Evolutionary conservation across 352 stramenopile genomes (phyloP).

Genomic region (Salisapilia sapeloensis): DNA sequence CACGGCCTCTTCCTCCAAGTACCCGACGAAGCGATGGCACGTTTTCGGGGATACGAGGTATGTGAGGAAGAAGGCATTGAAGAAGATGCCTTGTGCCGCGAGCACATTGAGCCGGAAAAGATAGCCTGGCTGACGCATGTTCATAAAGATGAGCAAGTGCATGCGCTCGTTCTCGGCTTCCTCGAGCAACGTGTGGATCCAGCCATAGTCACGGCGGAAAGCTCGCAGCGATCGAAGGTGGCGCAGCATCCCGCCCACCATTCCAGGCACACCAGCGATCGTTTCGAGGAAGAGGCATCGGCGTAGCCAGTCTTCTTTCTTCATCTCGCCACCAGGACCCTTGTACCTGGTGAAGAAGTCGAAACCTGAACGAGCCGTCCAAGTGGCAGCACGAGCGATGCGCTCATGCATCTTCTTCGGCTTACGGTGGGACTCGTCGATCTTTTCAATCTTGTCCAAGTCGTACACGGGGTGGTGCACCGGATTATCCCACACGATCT

Average conservation of each 20-base stretch:
- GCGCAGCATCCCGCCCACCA: slow-evolving; percentile 45
- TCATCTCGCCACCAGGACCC: slow-evolving; percentile 30
- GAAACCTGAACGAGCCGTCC: slow-evolving; percentile 21
- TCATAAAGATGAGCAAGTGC: slow-evolving; percentile 84
- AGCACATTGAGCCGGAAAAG: slow-evolving; percentile 64
- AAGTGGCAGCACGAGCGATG: slow-evolving; percentile 15
- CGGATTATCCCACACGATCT: slow-evolving; percentile 14
- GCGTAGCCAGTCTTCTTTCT: slow-evolving; percentile 35
- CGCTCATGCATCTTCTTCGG: slow-evolving; percentile 17
- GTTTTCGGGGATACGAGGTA: slow-evolving; percentile 80
- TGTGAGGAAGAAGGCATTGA: slow-evolving; percentile 60
- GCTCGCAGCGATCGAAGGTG: slow-evolving; percentile 68
- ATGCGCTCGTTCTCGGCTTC: slow-evolving; percentile 89
- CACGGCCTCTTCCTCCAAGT: slow-evolving; percentile 86
- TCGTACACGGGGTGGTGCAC: slow-evolving; percentile 23
- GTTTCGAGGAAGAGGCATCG: slow-evolving; percentile 68
- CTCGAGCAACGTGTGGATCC: slow-evolving; percentile 83
- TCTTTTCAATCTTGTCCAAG: slow-evolving; percentile 10
- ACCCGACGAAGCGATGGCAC: slow-evolving; percentile 86
- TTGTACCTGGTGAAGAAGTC: slow-evolving; percentile 30
- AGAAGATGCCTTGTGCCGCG: slow-evolving; percentile 71
- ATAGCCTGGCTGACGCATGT: slow-evolving; percentile 68
- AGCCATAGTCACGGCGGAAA: slow-evolving; percentile 73
- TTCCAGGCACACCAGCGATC: slow-evolving; percentile 45
- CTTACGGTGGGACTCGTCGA: slow-evolving; percentile 16